Evolutionary conservation across 2,329 filamentous ascomycete species (phyloP).

Genomic region (Talaromyces piceae): DNA sequence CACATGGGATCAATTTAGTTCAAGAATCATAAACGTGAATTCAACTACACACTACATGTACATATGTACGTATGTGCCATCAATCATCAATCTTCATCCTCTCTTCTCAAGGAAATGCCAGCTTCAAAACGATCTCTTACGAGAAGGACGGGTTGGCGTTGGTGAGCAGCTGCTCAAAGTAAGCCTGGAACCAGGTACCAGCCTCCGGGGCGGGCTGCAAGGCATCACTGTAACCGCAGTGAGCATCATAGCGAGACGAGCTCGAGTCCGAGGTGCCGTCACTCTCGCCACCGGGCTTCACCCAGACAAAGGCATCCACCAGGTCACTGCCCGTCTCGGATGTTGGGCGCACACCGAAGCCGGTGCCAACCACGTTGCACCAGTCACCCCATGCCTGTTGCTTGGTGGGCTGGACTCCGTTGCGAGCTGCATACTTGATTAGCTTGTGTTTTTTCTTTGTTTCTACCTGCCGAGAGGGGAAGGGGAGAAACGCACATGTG

Average conservation of each 20-base stretch:
- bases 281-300: slow-evolving; percentile 58
- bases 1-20: too few species aligned
- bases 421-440: slow-evolving; percentile 40
- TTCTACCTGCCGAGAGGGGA: too few species aligned
- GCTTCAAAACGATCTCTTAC: neutral
- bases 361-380: slow-evolving; percentile 59
- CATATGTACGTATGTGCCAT: too few species aligned
- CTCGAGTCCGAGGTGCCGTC: slow-evolving; percentile 45
- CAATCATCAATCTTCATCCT: neutral
- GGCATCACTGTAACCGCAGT: slow-evolving; percentile 49
- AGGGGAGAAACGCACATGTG: slow-evolving; percentile 21
- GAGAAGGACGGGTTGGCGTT: slow-evolving; percentile 23
- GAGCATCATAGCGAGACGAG: slow-evolving; percentile 46
- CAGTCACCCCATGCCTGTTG: slow-evolving; percentile 57
- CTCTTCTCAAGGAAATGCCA: neutral
- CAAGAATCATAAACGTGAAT: too few species aligned
- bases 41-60: too few species aligned
- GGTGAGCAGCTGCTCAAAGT: slow-evolving; percentile 22
- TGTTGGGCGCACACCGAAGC: slow-evolving; percentile 58
- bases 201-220: slow-evolving; percentile 62
- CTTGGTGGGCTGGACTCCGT: slow-evolving; percentile 52
- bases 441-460: neutral
- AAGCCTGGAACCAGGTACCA: slow-evolving; percentile 56
- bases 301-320: slow-evolving; percentile 62
- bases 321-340: slow-evolving; percentile 53